Evolutionary conservation across 306 rosid genomes (phyloP).

Genomic region (Parietaria judaica): DNA sequence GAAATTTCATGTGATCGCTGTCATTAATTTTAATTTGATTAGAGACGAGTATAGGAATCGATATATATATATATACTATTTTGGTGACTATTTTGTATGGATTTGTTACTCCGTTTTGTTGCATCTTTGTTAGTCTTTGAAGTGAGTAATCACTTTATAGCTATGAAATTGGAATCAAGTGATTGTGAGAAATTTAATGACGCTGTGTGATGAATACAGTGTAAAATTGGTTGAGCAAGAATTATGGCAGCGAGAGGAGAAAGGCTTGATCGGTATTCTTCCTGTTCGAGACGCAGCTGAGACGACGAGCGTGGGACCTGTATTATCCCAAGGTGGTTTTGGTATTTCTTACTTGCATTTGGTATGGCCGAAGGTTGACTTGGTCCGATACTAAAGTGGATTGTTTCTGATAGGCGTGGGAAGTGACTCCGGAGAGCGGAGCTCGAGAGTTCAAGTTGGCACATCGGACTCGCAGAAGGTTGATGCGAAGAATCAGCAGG

Average conservation of each 20-base stretch:
- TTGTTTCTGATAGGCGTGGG: slow-evolving; percentile 31
- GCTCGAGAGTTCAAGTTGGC: slow-evolving; percentile 57
- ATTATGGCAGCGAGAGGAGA: slow-evolving; percentile 98
- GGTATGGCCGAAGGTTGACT: neutral
- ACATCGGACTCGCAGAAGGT: slow-evolving; percentile 55
- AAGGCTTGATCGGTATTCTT: slow-evolving; percentile 90
- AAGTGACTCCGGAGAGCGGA: slow-evolving; percentile 54
- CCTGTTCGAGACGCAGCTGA: slow-evolving; percentile 88
- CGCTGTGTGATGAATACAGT: slow-evolving; percentile 29
- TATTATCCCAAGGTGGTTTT: slow-evolving; percentile 59
- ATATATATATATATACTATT: neutral
- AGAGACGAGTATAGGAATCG: neutral
- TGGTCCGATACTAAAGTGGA: neutral
- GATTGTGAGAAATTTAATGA: neutral
- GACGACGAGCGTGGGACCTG: slow-evolving; percentile 34
- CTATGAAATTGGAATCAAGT: slow-evolving; percentile 7
- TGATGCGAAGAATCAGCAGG: slow-evolving; percentile 65
- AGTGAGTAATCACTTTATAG: neutral
- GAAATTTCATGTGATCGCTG: slow-evolving; percentile 4
- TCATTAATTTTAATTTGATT: slow-evolving; percentile 1
- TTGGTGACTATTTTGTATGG: neutral
- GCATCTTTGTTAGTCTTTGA: too few relatives aligned
- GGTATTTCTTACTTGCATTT: neutral
- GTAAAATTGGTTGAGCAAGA: slow-evolving; percentile 98
- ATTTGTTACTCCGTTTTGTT: neutral